Evolutionary conservation across 352 stramenopile species (phyloP).

Genomic region (Phytophthora crassamura): DNA sequence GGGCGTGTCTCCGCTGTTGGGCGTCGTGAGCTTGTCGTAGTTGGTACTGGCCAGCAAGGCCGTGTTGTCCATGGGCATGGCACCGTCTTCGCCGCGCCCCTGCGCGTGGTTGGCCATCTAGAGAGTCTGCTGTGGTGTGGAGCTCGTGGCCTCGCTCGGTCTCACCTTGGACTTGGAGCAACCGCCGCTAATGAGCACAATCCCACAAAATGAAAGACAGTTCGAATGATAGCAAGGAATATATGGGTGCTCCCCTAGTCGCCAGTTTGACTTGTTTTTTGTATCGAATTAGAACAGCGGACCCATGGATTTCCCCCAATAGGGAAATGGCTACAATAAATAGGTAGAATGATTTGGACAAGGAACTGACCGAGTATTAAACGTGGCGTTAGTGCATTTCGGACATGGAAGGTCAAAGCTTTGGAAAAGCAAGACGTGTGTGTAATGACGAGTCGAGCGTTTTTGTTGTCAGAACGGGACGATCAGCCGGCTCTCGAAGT

Average conservation of each 20-base stretch:
- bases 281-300: neutral
- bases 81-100: conserved; percentile 26
- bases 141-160: conserved; percentile 2
- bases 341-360: too few relatives aligned
- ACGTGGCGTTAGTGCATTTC: too few relatives aligned
- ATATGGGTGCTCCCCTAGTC: conserved; percentile 8
- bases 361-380: too few relatives aligned
- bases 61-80: conserved; percentile 46
- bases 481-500: conserved; percentile 68
- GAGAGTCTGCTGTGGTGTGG: conserved; percentile 4
- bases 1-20: conserved; percentile 41
- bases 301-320: too few relatives aligned
- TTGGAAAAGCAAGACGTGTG: too few relatives aligned
- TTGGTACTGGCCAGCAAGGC: conserved; percentile 37
- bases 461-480: conserved; percentile 55
- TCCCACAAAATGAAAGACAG: conserved; percentile 35
- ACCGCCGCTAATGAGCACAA: conserved; percentile 15
- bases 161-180: too few relatives aligned
- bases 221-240: conserved; percentile 17
- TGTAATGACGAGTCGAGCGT: conserved; percentile 15
- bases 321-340: too few relatives aligned
- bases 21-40: conserved; percentile 76
- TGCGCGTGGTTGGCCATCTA: conserved; percentile 39
- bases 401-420: too few relatives aligned
- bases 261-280: conserved; percentile 9